These are phyloP conservation scores for Camillea tinctor DNA, from an alignment of 2,329 filamentous ascomycete species.

Conservation along the genomic window DNA sequence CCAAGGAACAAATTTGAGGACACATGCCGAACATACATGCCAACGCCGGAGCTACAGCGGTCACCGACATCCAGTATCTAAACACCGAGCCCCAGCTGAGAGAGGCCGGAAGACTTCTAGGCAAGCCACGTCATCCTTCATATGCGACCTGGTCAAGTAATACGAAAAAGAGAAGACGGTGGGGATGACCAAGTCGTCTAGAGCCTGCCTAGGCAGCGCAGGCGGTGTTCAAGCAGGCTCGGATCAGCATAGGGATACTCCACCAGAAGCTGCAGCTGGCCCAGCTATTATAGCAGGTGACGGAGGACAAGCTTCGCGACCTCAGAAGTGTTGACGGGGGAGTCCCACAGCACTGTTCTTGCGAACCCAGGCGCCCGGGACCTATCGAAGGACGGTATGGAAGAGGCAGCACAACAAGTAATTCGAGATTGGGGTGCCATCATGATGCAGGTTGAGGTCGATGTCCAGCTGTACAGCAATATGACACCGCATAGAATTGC, in stretches of 20 bases:
- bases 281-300: background rate
- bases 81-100: background rate
- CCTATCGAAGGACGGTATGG: background rate
- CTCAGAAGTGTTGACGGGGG: background rate
- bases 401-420: background rate
- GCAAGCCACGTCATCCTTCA: background rate
- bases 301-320: background rate
- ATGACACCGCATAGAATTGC: background rate
- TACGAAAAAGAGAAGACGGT: background rate
- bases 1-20: background rate
- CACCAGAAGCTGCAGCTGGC: background rate
- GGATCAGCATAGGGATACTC: background rate
- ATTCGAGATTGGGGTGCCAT: background rate
- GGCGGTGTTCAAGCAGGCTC: background rate
- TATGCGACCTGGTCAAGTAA: background rate
- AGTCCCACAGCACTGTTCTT: background rate
- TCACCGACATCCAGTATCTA: background rate
- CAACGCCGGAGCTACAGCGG: background rate
- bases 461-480: background rate
- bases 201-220: background rate
- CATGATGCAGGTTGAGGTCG: background rate
- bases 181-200: background rate
- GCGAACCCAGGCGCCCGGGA: background rate
- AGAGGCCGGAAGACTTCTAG: background rate
- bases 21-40: background rate